These are phyloP conservation scores for Mortierella hygrophila DNA, from an alignment of 192 early-diverging fungal species.

Conservation along the genomic window DNA sequence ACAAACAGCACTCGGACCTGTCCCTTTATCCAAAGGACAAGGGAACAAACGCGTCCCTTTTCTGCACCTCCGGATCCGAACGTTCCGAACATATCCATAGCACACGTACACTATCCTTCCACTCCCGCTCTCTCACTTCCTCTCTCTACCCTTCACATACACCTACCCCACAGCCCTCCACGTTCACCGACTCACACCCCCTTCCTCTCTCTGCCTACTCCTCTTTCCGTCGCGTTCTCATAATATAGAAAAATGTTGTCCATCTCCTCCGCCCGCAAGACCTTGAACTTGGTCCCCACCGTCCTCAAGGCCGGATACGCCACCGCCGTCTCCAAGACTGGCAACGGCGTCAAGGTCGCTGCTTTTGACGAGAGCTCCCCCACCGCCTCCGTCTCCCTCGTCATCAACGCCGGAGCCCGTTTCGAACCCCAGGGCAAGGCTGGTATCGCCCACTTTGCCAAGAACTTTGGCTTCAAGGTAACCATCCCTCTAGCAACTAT, in stretches of 20 bases:
- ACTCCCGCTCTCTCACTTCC: not conserved
- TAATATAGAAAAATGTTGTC: slow-evolving; percentile 43
- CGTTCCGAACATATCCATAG: not conserved
- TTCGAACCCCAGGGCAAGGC: slow-evolving; percentile 80
- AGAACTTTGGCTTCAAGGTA: slow-evolving; percentile 92
- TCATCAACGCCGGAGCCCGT: slow-evolving; percentile 90
- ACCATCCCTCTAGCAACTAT: not conserved
- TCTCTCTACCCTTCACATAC: not conserved
- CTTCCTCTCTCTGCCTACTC: not conserved
- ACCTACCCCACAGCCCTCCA: not conserved
- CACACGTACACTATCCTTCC: too few species aligned
- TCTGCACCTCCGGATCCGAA: slow-evolving; percentile 2
- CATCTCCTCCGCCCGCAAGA: slow-evolving; percentile 64
- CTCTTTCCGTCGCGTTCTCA: not conserved
- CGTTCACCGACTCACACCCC: not conserved
- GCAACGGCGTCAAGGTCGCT: slow-evolving; percentile 74
- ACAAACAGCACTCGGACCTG: not conserved
- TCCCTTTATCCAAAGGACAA: not conserved
- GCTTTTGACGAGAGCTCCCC: slow-evolving; percentile 74
- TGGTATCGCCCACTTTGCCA: slow-evolving; percentile 91
- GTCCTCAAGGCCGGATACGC: slow-evolving; percentile 65
- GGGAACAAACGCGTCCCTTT: not conserved
- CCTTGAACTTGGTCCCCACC: slow-evolving; percentile 61
- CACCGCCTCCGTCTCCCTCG: slow-evolving; percentile 83
- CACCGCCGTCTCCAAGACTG: slow-evolving; percentile 65